A percentile compares a stretch with the other conserved stretches of the same genome.
Conservation (phyloP, 305 asterid species). For the Euphrasia arctica region DNA sequence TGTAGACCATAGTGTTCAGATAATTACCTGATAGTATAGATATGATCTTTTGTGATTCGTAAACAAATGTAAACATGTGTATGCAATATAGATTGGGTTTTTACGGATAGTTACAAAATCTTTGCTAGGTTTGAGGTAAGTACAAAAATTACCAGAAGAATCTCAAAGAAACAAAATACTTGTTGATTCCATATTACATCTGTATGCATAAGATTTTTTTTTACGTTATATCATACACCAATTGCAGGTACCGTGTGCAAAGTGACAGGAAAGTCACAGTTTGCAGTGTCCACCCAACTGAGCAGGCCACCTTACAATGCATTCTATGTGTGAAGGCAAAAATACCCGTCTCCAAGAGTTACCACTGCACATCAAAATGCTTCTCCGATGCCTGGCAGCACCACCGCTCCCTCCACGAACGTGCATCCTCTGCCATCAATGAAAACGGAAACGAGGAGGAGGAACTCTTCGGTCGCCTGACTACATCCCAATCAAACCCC, state of each 20-base stretch:
- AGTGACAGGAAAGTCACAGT: conserved; percentile 86
- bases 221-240: too few species aligned
- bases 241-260: conserved; percentile 87
- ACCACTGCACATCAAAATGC: conserved; percentile 91
- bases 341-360: conserved; percentile 75
- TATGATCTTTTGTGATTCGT: not conserved
- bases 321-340: conserved; percentile 90
- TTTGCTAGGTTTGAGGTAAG: too few species aligned
- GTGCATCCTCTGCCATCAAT: conserved; percentile 73
- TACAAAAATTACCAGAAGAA: too few species aligned
- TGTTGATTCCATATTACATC: not conserved
- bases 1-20: too few species aligned
- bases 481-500: conserved; percentile 55
- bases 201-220: not conserved
- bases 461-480: conserved; percentile 71
- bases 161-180: not conserved
- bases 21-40: conserved; percentile 4
- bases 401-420: conserved; percentile 92
- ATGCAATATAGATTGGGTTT: too few species aligned
- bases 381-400: conserved; percentile 94
- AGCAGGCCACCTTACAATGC: conserved; percentile 93
- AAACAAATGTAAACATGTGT: too few species aligned
- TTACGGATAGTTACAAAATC: too few species aligned
- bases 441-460: conserved; percentile 95
- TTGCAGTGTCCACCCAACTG: conserved; percentile 94